phyloP scores from a whole-genome alignment of 2,329 filamentous ascomycete genomes.

The Hymenoscyphus occultus region DNA sequence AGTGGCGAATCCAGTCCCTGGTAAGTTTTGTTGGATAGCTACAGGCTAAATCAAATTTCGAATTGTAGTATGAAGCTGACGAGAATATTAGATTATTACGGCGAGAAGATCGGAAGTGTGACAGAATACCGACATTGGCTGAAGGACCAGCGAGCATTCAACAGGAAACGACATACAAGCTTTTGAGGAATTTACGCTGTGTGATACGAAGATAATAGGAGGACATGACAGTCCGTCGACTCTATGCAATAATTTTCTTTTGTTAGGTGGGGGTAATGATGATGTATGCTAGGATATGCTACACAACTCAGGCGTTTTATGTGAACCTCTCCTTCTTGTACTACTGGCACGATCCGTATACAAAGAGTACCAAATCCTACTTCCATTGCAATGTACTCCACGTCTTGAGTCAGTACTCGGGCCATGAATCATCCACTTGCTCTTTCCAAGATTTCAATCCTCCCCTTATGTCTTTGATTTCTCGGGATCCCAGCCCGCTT shows the following conservation, averaged over 20 bases:
- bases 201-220: conserved; percentile 15
- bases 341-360: conserved; percentile 8
- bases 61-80: conserved; percentile 54
- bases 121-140: conserved; percentile 90
- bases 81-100: conserved; percentile 72
- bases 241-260: conserved; percentile 12
- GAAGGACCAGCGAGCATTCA: conserved; percentile 96
- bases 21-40: conserved; percentile 22
- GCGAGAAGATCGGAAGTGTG: conserved; percentile 95
- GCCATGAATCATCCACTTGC: conserved; percentile 59
- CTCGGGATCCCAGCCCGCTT: conserved; percentile 48
- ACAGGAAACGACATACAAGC: conserved; percentile 64
- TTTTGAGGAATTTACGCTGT: conserved; percentile 1
- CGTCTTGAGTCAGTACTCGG: conserved; percentile 49
- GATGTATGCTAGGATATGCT: conserved; percentile 11
- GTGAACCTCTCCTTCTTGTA: conserved; percentile 12
- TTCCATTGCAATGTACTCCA: background rate
- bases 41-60: no score
- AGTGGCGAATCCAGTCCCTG: conserved; percentile 73
- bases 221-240: conserved; percentile 2
- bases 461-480: conserved; percentile 68
- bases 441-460: conserved; percentile 72
- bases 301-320: conserved; percentile 11
- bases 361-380: conserved; percentile 15
- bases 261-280: conserved; percentile 11